phyloP scores from a whole-genome alignment of 306 rosid genomes.

The Rosa persica region DNA sequence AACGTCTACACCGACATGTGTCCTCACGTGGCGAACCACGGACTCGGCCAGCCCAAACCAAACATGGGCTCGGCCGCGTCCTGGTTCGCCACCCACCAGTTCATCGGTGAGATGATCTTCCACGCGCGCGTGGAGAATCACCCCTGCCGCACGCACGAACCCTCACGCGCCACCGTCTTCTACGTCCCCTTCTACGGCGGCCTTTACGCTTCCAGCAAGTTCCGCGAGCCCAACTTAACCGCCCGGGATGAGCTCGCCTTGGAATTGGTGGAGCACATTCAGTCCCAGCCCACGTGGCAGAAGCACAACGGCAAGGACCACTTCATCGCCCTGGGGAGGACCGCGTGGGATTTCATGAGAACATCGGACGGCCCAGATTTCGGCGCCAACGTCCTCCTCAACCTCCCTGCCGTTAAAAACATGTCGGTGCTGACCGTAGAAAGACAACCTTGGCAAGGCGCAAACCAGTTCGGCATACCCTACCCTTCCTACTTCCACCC shows the following conservation, averaged over 20 bases:
- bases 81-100: conserved; percentile 86
- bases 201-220: conserved; percentile 65
- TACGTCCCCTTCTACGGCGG: conserved; percentile 88
- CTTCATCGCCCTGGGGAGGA: conserved; percentile 67
- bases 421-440: conserved; percentile 93
- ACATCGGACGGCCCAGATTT: conserved; percentile 39
- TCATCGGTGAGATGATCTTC: conserved; percentile 78
- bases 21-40: conserved; percentile 70
- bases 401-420: conserved; percentile 58
- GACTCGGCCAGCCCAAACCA: conserved; percentile 61
- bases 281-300: conserved; percentile 38
- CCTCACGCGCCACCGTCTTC: conserved; percentile 53
- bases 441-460: conserved; percentile 65
- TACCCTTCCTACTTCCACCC: conserved; percentile 93
- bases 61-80: conserved; percentile 8
- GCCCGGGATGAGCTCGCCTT: conserved; percentile 57
- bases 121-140: conserved; percentile 81
- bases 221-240: conserved; percentile 50
- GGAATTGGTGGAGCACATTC: conserved; percentile 31
- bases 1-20: conserved; percentile 89
- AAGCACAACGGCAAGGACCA: conserved; percentile 55
- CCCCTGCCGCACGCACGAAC: conserved; percentile 69
- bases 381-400: conserved; percentile 68
- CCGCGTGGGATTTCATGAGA: conserved; percentile 93
- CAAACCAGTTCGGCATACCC: conserved; percentile 64